A percentile compares a stretch with the other conserved stretches of the same genome.
phyloP scores from a whole-genome alignment of 2,329 filamentous ascomycete genomes.

The Magnaporthales sp. region DNA sequence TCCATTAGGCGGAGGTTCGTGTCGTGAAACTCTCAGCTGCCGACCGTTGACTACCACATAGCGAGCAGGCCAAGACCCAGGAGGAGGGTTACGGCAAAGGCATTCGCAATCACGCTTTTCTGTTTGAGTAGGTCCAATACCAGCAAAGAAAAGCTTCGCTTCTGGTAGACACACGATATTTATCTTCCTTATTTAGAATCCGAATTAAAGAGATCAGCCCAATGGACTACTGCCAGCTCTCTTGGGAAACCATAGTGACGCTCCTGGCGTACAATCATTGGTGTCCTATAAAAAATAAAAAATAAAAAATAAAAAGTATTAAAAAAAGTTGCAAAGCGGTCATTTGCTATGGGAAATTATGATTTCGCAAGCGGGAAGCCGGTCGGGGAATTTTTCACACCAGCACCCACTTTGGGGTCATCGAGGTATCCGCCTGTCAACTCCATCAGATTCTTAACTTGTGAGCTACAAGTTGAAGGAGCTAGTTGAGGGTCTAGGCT shows the following conservation, averaged over 20 bases:
- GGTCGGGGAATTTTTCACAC: neutral
- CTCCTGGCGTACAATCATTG: neutral
- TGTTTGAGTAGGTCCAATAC: neutral
- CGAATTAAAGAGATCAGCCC: neutral
- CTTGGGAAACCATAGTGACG: neutral
- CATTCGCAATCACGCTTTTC: neutral
- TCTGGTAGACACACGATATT: neutral
- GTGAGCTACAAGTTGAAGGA: neutral
- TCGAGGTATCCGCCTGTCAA: neutral
- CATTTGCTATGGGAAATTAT: neutral
- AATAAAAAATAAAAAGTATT: no score
- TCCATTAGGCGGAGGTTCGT: neutral
- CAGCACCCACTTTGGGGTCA: neutral
- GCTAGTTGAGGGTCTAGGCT: neutral
- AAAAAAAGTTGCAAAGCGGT: no score
- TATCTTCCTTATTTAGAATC: neutral
- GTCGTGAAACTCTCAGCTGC: neutral
- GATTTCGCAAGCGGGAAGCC: neutral
- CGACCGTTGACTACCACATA: neutral
- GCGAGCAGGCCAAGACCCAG: neutral
- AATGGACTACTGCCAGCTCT: neutral
- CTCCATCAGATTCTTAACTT: neutral
- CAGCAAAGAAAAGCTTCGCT: neutral
- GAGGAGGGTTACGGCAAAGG: neutral
- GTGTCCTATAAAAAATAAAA: neutral